Evolutionary conservation across 306 rosid genomes (phyloP).

Genomic region (Prunus armeniaca): DNA sequence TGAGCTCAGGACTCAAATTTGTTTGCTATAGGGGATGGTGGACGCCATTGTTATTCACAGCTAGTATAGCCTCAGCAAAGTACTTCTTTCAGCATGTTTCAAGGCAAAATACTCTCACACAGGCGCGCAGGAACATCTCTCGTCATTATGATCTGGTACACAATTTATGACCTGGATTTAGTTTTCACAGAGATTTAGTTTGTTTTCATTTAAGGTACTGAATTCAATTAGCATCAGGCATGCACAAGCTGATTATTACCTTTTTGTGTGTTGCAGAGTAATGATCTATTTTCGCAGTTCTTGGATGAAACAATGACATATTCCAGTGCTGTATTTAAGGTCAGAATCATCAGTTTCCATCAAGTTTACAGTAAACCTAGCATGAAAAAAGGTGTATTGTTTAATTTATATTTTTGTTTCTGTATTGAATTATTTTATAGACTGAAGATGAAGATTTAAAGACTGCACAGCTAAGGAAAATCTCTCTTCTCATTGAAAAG

Average conservation of each 20-base stretch:
- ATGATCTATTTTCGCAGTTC: conserved; percentile 80
- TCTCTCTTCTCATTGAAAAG: conserved; percentile 61
- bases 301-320: conserved; percentile 89
- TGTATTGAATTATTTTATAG: conserved; percentile 32
- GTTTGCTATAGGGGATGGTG: conserved; percentile 78
- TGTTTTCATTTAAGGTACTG: neutral
- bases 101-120: conserved; percentile 82
- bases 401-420: neutral
- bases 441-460: conserved; percentile 65
- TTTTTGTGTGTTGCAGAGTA: conserved; percentile 56
- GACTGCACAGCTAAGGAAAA: conserved; percentile 74
- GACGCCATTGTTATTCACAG: conserved; percentile 79
- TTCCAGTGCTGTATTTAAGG: conserved; percentile 85
- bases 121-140: conserved; percentile 86
- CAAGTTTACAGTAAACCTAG: neutral
- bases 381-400: conserved; percentile 1
- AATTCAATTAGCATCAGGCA: neutral
- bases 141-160: conserved; percentile 86
- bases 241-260: neutral
- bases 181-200: neutral
- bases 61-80: conserved; percentile 71
- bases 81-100: conserved; percentile 65
- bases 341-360: conserved; percentile 21
- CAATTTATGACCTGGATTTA: neutral
- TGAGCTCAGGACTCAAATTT: conserved; percentile 8